Percentiles rank a stretch among this genome's conserved stretches.
phyloP scores from a whole-genome alignment of 1,284 basidiomycete genomes.

The Malassezia furfur region DNA sequence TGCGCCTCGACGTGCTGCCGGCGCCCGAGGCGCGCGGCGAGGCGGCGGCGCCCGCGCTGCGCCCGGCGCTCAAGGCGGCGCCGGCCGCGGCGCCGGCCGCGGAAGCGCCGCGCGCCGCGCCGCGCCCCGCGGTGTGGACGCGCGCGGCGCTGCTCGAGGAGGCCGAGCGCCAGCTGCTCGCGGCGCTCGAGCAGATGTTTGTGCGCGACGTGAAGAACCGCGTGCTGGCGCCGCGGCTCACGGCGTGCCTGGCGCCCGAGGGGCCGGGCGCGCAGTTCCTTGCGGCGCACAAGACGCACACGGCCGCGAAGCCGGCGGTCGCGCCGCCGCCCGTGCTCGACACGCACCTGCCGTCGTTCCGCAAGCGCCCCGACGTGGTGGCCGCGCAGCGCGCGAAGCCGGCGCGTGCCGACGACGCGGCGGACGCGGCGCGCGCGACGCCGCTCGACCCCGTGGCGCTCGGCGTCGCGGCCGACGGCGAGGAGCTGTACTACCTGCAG shows the following conservation, averaged over 20 bases:
- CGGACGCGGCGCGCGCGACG: not conserved
- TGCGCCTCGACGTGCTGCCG: conserved; percentile 24
- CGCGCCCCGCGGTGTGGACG: conserved; percentile 54
- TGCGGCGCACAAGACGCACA: conserved; percentile 17
- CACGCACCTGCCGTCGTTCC: conserved; percentile 27
- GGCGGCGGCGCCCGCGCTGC: not conserved
- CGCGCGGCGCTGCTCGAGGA: conserved; percentile 58
- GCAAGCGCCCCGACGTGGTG: conserved; percentile 12
- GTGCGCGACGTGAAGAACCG: conserved; percentile 63
- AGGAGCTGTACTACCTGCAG: conserved; percentile 77
- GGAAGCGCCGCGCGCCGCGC: not conserved
- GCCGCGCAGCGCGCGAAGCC: not conserved
- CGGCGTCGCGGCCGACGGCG: conserved; percentile 70
- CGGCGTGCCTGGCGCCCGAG: conserved; percentile 54
- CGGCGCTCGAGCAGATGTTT: conserved; percentile 58
- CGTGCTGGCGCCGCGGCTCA: conserved; percentile 57
- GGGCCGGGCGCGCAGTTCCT: conserved; percentile 48
- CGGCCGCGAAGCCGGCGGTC: not conserved
- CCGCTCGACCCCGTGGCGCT: conserved; percentile 1
- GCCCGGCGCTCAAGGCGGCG: not conserved
- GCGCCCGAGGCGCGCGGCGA: conserved; percentile 1
- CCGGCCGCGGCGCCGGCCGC: not conserved
- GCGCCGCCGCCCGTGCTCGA: conserved; percentile 4
- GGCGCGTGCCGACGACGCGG: not conserved
- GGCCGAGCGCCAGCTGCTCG: conserved; percentile 58